phyloP scores from a whole-genome alignment of 1,284 basidiomycete species.

The Puccinia triticina region DNA sequence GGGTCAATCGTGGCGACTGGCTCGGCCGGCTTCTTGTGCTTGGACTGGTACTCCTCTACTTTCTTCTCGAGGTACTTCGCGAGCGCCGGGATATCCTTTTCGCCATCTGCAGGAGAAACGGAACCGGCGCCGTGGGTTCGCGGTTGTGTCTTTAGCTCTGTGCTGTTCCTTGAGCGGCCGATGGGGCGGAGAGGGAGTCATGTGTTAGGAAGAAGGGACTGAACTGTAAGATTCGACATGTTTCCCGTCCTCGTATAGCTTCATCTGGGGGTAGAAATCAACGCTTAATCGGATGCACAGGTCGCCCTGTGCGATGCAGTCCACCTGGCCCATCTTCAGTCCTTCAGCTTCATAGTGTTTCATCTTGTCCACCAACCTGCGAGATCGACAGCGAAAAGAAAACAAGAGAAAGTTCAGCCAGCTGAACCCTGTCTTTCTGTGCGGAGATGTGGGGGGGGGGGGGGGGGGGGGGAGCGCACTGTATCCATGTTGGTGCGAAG shows the following conservation, averaged over 20 bases:
- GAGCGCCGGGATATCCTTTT: background rate
- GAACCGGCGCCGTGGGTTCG: background rate
- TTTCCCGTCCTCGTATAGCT: constrained; percentile 36
- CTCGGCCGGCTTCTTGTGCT: background rate
- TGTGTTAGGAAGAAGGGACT: background rate
- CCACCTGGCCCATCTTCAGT: constrained; percentile 37
- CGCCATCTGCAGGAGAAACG: constrained; percentile 13
- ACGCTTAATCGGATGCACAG: constrained; percentile 32
- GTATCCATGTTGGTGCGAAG: constrained; percentile 43
- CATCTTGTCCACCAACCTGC: constrained; percentile 27
- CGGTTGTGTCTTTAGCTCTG: background rate
- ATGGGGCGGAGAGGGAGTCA: too few species aligned
- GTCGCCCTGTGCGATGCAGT: constrained; percentile 51
- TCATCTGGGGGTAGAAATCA: constrained; percentile 46
- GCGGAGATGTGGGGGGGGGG: background rate
- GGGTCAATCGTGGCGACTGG: background rate
- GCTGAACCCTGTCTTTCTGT: background rate
- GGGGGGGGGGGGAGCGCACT: background rate
- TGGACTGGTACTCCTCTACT: constrained; percentile 7
- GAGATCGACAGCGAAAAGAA: background rate
- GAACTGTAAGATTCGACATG: constrained; percentile 41
- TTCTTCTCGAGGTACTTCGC: constrained; percentile 20
- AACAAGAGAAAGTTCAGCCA: background rate
- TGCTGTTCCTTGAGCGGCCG: background rate
- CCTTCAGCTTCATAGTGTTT: constrained; percentile 28